Conservation (phyloP, 305 asterid species). For the Fraxinus sp. region DNA sequence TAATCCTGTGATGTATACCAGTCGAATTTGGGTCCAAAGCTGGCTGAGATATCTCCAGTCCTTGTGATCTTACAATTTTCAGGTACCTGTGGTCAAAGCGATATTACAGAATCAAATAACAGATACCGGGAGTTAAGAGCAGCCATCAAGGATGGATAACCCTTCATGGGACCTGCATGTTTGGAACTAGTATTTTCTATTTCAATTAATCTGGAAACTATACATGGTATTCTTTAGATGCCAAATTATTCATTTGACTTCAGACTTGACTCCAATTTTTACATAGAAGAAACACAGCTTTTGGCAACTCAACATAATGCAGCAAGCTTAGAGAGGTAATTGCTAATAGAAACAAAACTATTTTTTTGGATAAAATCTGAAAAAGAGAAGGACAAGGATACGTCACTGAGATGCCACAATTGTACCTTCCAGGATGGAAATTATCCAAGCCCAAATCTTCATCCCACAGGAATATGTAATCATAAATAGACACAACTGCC, state of each 20-base stretch:
- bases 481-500: slow-evolving; percentile 71
- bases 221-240: neutral
- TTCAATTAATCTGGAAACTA: neutral
- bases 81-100: slow-evolving; percentile 55
- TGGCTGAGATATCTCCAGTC: slow-evolving; percentile 98
- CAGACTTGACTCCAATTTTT: neutral
- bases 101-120: slow-evolving; percentile 13
- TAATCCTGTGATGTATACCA: slow-evolving; percentile 95
- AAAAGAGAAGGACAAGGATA: neutral
- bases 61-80: slow-evolving; percentile 70
- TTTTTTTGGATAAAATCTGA: neutral
- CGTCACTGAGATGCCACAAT: slow-evolving; percentile 2
- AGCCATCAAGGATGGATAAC: neutral
- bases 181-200: neutral
- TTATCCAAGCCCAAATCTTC: slow-evolving; percentile 90
- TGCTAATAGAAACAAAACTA: neutral
- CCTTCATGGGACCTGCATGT: slow-evolving; percentile 5
- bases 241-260: neutral
- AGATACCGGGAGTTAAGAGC: neutral
- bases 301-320: slow-evolving; percentile 5
- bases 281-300: neutral
- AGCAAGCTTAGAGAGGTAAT: neutral
- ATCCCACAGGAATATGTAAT: slow-evolving; percentile 97
- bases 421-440: slow-evolving; percentile 87
- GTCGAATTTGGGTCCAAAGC: slow-evolving; percentile 97